Evolutionary conservation across 2,329 filamentous ascomycete genomes (phyloP).

Genomic region (Rutstroemia sp.): DNA sequence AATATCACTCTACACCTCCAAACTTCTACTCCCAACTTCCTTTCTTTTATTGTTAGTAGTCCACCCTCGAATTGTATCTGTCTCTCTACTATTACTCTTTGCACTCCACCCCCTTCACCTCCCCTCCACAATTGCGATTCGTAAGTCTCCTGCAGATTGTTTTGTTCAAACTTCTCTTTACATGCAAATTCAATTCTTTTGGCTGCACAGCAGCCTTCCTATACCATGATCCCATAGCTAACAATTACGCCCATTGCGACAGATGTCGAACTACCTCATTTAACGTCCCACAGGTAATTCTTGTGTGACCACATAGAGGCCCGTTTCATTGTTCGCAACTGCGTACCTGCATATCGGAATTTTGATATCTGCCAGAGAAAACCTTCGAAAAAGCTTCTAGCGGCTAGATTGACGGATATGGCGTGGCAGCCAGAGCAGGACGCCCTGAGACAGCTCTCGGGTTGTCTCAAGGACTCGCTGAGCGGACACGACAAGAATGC

Average conservation of each 20-base stretch:
- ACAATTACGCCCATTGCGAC: conserved; percentile 10
- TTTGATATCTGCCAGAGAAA: conserved; percentile 15
- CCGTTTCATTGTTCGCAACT: conserved; percentile 15
- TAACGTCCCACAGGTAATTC: conserved; percentile 28
- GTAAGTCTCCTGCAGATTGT: background rate
- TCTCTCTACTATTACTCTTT: background rate
- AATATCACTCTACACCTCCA: background rate
- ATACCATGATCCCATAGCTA: conserved; percentile 9
- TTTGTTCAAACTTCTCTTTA: background rate
- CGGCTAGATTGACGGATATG: conserved; percentile 45
- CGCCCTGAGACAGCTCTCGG: conserved; percentile 81
- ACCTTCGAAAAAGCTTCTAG: conserved; percentile 14
- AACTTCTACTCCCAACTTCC: background rate
- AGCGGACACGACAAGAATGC: conserved; percentile 72
- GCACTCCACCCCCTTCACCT: background rate
- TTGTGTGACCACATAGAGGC: conserved; percentile 25
- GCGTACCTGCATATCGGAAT: conserved; percentile 27
- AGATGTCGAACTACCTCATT: conserved; percentile 24
- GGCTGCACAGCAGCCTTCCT: background rate
- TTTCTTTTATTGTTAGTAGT: conserved; percentile 1
- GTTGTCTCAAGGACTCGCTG: conserved; percentile 85
- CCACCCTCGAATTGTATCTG: background rate
- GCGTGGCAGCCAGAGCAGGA: conserved; percentile 87
- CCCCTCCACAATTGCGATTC: background rate
- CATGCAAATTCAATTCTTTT: background rate